Percentiles rank a stretch among this genome's conserved stretches.
phyloP scores from a whole-genome alignment of 2,329 filamentous ascomycete species.

The Fusarium phyllophilum region DNA sequence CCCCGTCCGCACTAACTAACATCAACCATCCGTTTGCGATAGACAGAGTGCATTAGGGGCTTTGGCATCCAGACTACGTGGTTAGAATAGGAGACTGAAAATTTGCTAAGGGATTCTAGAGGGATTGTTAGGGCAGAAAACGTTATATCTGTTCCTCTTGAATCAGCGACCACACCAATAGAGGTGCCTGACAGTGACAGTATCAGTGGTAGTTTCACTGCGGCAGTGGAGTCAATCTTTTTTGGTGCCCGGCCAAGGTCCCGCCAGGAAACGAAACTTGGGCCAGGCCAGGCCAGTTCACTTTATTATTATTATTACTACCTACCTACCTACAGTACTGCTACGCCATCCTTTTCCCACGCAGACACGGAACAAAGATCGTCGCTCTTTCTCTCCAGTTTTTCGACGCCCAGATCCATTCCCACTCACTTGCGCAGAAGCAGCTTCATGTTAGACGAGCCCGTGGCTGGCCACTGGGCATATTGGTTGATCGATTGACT shows the following conservation, averaged over 20 bases:
- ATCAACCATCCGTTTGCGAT: neutral
- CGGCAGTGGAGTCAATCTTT: conserved; percentile 23
- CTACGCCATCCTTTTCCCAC: conserved; percentile 16
- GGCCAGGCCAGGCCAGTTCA: conserved; percentile 26
- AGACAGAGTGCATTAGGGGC: neutral
- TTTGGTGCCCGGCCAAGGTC: conserved; percentile 22
- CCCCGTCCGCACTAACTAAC: conserved; percentile 1
- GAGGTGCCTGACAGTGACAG: conserved; percentile 4
- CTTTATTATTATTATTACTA: conserved; percentile 9
- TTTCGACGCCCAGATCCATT: conserved; percentile 15
- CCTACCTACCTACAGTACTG: neutral
- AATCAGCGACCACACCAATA: conserved; percentile 13
- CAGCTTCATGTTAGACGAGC: conserved; percentile 31
- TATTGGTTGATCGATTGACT: conserved; percentile 3
- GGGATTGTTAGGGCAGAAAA: neutral
- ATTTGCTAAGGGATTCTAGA: neutral
- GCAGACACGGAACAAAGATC: conserved; percentile 34
- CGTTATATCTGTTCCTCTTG: conserved; percentile 13
- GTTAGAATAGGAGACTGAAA: neutral
- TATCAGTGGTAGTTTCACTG: conserved; percentile 20
- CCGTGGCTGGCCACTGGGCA: conserved; percentile 41
- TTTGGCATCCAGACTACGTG: neutral
- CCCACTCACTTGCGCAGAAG: conserved; percentile 4
- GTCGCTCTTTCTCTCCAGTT: conserved; percentile 36
- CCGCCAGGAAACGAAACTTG: conserved; percentile 42